These are phyloP conservation scores for Astrephomene gubernaculifera DNA, from an alignment of 139 green algal species.

Conservation along the genomic window DNA sequence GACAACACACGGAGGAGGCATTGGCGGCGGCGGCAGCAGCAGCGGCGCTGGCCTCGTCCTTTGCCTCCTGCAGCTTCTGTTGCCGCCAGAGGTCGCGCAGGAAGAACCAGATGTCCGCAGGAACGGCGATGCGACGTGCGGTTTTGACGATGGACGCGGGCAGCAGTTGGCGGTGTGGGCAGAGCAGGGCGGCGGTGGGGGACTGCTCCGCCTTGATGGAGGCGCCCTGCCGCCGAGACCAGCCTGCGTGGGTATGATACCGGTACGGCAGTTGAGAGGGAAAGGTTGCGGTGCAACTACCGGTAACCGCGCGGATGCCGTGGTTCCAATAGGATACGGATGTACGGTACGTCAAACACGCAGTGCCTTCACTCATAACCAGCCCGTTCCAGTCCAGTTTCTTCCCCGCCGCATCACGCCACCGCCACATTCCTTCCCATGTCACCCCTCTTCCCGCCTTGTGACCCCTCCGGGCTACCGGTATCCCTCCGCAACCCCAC, in stretches of 20 bases:
- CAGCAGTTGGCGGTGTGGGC: constrained; percentile 69
- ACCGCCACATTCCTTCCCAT: too few relatives aligned
- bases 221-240: constrained; percentile 30
- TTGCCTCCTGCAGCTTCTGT: constrained; percentile 29
- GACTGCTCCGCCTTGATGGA: constrained; percentile 31
- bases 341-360: too few relatives aligned
- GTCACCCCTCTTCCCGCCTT: too few relatives aligned
- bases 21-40: not conserved
- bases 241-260: not conserved
- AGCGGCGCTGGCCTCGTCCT: constrained; percentile 8
- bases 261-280: not conserved
- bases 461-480: too few relatives aligned
- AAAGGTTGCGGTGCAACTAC: too few relatives aligned
- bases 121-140: constrained; percentile 56
- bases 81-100: constrained; percentile 58
- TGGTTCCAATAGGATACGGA: too few relatives aligned
- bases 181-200: constrained; percentile 66
- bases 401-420: too few relatives aligned
- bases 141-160: constrained; percentile 42
- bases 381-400: too few relatives aligned
- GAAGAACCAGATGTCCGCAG: constrained; percentile 58
- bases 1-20: not conserved
- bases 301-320: too few relatives aligned
- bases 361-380: too few relatives aligned
- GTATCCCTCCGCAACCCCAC: too few relatives aligned